Percentiles rank a stretch among this genome's conserved stretches.
phyloP scores from a whole-genome alignment of 257 asterid species.

The Przewalskia tangutica region DNA sequence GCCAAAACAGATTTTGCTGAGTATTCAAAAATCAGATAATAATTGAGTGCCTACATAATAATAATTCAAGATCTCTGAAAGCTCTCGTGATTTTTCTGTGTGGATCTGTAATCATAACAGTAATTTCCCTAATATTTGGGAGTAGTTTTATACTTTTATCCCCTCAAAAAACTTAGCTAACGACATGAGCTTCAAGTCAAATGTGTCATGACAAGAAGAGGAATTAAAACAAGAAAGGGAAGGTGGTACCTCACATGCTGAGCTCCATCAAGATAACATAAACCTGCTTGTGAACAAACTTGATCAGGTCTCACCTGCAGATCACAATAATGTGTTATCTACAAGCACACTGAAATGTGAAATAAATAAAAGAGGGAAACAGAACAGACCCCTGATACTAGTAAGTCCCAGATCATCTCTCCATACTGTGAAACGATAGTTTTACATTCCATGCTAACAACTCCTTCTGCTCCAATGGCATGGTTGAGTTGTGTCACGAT shows the following conservation, averaged over 20 bases:
- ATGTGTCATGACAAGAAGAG: neutral
- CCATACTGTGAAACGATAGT: conserved; percentile 63
- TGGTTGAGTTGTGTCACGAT: conserved; percentile 77
- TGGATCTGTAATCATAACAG: neutral
- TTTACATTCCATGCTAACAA: conserved; percentile 78
- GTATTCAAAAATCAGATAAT: neutral
- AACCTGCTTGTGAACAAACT: conserved; percentile 66
- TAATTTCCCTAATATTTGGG: neutral
- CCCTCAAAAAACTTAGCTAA: neutral
- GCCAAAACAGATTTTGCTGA: neutral
- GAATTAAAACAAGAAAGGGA: neutral
- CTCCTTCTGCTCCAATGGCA: conserved; percentile 91
- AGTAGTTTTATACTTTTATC: neutral
- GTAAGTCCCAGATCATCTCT: conserved; percentile 80
- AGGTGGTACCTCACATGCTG: conserved; percentile 29
- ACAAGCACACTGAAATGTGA: conserved; percentile 1
- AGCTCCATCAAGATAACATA: conserved; percentile 46
- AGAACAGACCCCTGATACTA: conserved; percentile 50
- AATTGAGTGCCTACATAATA: neutral
- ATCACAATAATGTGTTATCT: neutral
- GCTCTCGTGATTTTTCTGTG: neutral
- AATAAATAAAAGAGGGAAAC: neutral
- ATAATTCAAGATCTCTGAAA: neutral
- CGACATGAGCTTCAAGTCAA: neutral
- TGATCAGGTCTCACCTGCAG: conserved; percentile 61